Percentiles rank a stretch among this genome's conserved stretches.
These are phyloP conservation scores for Mychonastes homosphaera DNA, from an alignment of 139 green algal genomes.

Conservation along the genomic window DNA sequence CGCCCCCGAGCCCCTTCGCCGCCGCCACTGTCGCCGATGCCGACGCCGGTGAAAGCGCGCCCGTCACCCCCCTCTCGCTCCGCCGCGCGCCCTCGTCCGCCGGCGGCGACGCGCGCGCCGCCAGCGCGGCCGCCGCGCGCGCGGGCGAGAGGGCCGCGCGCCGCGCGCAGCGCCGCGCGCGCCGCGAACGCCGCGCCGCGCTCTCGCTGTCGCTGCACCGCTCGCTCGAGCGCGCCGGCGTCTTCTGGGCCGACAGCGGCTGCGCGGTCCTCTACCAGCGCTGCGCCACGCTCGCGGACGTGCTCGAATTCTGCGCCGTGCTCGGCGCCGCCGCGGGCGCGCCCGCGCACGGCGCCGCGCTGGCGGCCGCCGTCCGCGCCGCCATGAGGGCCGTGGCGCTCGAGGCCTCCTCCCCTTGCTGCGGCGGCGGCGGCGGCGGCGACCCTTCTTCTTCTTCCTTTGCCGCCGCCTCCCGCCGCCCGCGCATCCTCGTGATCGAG, in stretches of 20 bases:
- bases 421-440: neutral
- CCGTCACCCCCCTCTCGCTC: too few relatives aligned
- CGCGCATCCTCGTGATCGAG: neutral
- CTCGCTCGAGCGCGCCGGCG: constrained; percentile 14
- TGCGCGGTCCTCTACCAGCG: constrained; percentile 30
- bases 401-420: constrained; percentile 5
- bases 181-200: too few relatives aligned
- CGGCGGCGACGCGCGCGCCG: too few relatives aligned
- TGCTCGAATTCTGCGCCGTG: constrained; percentile 65
- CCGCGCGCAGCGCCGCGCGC: too few relatives aligned
- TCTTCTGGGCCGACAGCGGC: constrained; percentile 13
- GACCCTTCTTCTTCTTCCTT: neutral
- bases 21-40: too few relatives aligned
- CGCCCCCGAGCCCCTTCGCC: too few relatives aligned
- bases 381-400: constrained; percentile 45
- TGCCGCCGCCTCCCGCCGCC: neutral
- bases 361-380: constrained; percentile 57
- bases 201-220: too few relatives aligned
- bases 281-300: constrained; percentile 54
- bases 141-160: too few relatives aligned
- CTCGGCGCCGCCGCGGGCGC: constrained; percentile 57
- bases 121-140: too few relatives aligned
- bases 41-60: too few relatives aligned
- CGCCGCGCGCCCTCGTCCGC: too few relatives aligned
- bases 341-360: constrained; percentile 31